Conservation (phyloP, 805 yeast species). For the Trichomonascus vanleenenianus region DNA sequence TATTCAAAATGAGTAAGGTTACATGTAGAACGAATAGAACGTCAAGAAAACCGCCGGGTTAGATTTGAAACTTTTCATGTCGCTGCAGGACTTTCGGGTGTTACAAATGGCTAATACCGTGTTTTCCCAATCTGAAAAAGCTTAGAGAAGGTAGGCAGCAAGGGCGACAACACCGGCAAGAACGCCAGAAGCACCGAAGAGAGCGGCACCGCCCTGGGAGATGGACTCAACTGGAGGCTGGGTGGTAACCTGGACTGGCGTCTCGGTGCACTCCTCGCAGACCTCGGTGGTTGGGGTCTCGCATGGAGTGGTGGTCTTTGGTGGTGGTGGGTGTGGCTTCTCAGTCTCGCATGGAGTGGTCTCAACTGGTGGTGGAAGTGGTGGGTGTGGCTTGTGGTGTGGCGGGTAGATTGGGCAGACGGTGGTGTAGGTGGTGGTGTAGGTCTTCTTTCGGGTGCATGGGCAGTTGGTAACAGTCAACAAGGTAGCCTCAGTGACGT, state of each 20-base stretch:
- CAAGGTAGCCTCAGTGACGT: conserved; percentile 73
- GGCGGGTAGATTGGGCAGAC: background rate
- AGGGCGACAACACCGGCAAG: conserved; percentile 4
- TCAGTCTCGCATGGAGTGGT: background rate
- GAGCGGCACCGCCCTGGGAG: conserved; percentile 3
- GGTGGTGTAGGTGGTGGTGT: conserved; percentile 1
- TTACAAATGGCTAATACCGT: no score
- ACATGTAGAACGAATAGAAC: no score
- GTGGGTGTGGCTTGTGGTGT: background rate
- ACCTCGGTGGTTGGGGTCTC: background rate
- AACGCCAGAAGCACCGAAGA: conserved; percentile 2
- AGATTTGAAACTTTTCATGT: no score
- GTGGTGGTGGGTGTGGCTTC: background rate
- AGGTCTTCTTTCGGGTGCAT: conserved; percentile 51
- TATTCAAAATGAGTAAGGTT: no score
- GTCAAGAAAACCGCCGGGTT: no score
- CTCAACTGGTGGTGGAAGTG: background rate
- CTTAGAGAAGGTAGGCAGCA: conserved; percentile 3
- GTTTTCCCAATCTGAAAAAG: no score
- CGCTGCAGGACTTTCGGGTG: no score
- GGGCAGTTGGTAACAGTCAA: conserved; percentile 82
- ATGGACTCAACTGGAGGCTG: background rate
- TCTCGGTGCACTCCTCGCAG: background rate
- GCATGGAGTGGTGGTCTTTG: background rate
- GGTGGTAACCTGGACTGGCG: background rate